Percentiles rank a stretch among this genome's conserved stretches.
Evolutionary conservation across 2,329 filamentous ascomycete genomes (phyloP).

Genomic region (Parafenestella ontariensis): DNA sequence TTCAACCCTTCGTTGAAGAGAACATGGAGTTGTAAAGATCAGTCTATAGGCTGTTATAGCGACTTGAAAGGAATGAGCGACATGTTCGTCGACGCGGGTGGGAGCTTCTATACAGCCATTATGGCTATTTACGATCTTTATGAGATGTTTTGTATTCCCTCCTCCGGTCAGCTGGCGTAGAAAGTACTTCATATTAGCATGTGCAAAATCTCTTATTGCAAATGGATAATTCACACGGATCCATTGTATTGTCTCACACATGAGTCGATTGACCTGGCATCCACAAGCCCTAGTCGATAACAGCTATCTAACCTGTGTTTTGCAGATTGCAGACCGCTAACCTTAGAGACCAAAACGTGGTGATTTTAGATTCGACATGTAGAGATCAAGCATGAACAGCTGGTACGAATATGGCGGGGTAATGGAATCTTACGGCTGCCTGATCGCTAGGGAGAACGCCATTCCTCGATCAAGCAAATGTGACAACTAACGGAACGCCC

Average conservation of each 20-base stretch:
- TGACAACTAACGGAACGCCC: too few species aligned
- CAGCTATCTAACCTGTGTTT: slow-evolving; percentile 7
- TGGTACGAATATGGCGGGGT: too few species aligned
- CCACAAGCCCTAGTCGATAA: neutral
- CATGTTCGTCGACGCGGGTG: neutral
- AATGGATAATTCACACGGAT: neutral
- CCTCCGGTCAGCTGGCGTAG: neutral
- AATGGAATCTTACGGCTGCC: too few species aligned
- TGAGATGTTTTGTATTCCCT: neutral
- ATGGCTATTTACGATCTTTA: slow-evolving; percentile 7
- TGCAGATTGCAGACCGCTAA: too few species aligned
- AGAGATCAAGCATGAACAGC: too few species aligned
- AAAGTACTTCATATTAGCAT: neutral
- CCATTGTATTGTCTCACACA: neutral
- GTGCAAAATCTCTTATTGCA: neutral
- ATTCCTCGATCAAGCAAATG: too few species aligned
- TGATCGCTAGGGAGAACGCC: too few species aligned
- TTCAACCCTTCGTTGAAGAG: slow-evolving; percentile 42
- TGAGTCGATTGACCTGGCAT: neutral
- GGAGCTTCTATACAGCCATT: neutral
- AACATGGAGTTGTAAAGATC: slow-evolving; percentile 41
- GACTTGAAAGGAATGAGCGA: neutral
- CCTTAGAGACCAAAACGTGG: too few species aligned
- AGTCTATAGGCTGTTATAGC: neutral
- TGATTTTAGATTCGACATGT: too few species aligned